These are phyloP conservation scores for Actinomortierella ambigua DNA, from an alignment of 371 early-diverging fungal genomes.

Conservation along the genomic window DNA sequence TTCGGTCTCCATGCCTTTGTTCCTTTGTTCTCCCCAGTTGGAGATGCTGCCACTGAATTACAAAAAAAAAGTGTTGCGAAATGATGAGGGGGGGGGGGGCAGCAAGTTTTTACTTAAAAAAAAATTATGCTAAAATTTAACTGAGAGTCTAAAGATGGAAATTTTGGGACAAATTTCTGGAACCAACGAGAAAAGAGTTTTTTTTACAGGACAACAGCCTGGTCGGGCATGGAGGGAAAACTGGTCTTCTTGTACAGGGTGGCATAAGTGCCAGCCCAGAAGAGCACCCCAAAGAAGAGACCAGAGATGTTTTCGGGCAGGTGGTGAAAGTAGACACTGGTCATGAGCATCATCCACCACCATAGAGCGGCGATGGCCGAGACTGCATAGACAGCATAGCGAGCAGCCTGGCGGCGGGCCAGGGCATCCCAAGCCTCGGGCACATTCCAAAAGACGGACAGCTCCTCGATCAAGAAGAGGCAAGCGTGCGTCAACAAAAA, in stretches of 20 bases:
- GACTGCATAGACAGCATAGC: constrained; percentile 44
- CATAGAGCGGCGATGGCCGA: constrained; percentile 59
- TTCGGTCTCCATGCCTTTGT: too few relatives aligned
- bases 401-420: constrained; percentile 21
- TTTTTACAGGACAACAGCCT: constrained; percentile 14
- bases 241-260: constrained; percentile 23
- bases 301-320: constrained; percentile 74
- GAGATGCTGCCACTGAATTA: too few relatives aligned
- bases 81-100: too few relatives aligned
- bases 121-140: too few relatives aligned
- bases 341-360: constrained; percentile 79
- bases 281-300: constrained; percentile 66
- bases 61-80: too few relatives aligned
- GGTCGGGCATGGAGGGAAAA: constrained; percentile 42
- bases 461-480: constrained; percentile 81
- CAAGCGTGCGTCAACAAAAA: constrained; percentile 84
- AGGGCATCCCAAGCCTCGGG: constrained; percentile 31
- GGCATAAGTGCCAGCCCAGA: constrained; percentile 65
- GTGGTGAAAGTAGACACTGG: constrained; percentile 85
- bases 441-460: constrained; percentile 38
- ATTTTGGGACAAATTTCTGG: too few relatives aligned
- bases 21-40: too few relatives aligned
- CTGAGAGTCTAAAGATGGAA: too few relatives aligned
- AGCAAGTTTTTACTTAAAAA: too few relatives aligned
- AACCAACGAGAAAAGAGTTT: not conserved